Evolutionary conservation across 1,139 yeast species (phyloP).

Genomic region (Candida gigantensis): DNA sequence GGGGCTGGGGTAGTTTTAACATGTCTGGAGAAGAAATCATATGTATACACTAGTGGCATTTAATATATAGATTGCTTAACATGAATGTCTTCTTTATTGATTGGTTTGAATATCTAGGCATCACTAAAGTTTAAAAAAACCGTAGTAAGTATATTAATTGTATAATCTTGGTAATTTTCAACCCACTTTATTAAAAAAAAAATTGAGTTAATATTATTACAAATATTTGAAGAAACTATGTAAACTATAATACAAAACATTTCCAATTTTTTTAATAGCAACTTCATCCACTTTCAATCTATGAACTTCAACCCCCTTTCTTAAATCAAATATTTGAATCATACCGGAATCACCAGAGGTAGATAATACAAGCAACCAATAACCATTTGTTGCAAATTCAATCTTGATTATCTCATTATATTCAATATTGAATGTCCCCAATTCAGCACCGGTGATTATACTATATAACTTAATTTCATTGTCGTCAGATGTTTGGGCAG

Average conservation of each 20-base stretch:
- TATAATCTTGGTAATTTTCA: too few relatives aligned
- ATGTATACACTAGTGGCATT: too few relatives aligned
- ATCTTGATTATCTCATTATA: constrained; percentile 26
- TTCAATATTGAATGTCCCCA: constrained; percentile 33
- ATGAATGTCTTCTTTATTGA: too few relatives aligned
- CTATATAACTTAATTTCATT: constrained; percentile 12
- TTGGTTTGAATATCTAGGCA: too few relatives aligned
- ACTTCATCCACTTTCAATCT: constrained; percentile 22
- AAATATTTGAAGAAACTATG: constrained; percentile 1
- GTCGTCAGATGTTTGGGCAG: constrained; percentile 45
- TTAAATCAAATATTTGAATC: constrained; percentile 57
- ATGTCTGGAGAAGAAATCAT: too few relatives aligned
- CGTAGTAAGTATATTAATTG: too few relatives aligned
- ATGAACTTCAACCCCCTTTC: constrained; percentile 44
- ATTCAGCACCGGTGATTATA: constrained; percentile 31
- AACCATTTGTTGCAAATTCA: constrained; percentile 67
- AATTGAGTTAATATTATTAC: neutral
- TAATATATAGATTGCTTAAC: too few relatives aligned
- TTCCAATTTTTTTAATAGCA: constrained; percentile 14
- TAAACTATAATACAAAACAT: constrained; percentile 1
- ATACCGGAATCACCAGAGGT: constrained; percentile 14
- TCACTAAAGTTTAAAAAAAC: too few relatives aligned
- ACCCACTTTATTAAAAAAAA: too few relatives aligned
- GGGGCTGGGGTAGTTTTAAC: too few relatives aligned
- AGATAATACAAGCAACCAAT: constrained; percentile 52